These are phyloP conservation scores for Ganoderma sp. DNA, from an alignment of 1,284 basidiomycete species.

Conservation along the genomic window DNA sequence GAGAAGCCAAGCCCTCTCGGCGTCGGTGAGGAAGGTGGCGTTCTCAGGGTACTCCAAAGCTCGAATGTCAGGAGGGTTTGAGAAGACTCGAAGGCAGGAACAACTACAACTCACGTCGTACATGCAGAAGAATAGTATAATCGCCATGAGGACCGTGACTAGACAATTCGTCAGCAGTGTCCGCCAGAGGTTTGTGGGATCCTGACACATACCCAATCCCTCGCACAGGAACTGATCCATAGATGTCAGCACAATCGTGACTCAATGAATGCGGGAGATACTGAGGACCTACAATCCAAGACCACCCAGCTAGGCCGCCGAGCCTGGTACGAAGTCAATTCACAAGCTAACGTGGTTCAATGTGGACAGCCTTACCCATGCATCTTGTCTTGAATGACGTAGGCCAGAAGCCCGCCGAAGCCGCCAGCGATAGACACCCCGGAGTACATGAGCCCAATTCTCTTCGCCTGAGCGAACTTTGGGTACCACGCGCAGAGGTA, in stretches of 20 bases:
- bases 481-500: constrained; percentile 48
- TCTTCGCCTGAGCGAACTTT: constrained; percentile 21
- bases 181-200: background rate
- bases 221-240: constrained; percentile 12
- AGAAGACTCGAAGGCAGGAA: background rate
- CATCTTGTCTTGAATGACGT: constrained; percentile 17
- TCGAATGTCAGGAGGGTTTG: background rate
- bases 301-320: constrained; percentile 14
- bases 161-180: background rate
- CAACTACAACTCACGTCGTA: constrained; percentile 8
- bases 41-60: constrained; percentile 9
- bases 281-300: constrained; percentile 12
- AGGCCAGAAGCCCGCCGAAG: constrained; percentile 22
- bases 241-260: background rate
- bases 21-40: constrained; percentile 38
- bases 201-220: constrained; percentile 4
- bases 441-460: constrained; percentile 54
- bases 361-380: constrained; percentile 1
- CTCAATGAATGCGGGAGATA: background rate
- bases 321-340: constrained; percentile 2
- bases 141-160: constrained; percentile 12
- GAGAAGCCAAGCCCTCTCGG: constrained; percentile 41
- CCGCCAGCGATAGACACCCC: constrained; percentile 55
- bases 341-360: background rate
- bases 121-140: constrained; percentile 16